phyloP scores from a whole-genome alignment of 441 rosid species.

The Populus hybrid region DNA sequence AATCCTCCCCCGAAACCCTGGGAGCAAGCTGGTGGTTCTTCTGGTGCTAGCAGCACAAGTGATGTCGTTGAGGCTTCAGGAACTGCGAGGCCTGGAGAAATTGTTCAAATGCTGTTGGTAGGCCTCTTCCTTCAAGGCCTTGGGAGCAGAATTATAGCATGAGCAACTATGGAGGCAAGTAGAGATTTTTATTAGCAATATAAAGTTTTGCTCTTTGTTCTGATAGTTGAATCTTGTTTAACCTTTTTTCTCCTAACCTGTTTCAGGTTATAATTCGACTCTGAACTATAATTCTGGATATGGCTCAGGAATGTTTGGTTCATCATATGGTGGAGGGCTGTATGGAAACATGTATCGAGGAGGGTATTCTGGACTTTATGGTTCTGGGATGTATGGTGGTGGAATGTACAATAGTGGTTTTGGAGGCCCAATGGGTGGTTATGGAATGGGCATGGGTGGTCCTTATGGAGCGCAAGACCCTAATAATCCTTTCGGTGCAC shows the following conservation, averaged over 20 bases:
- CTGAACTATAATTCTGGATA: conserved; percentile 10
- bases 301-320: conserved; percentile 51
- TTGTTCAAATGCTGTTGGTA: conserved; percentile 40
- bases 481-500: conserved; percentile 38
- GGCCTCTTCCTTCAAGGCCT: conserved; percentile 68
- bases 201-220: not conserved
- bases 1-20: conserved; percentile 58
- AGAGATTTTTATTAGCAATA: not conserved
- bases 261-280: conserved; percentile 21
- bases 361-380: conserved; percentile 49
- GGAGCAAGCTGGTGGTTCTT: conserved; percentile 52
- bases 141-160: conserved; percentile 57
- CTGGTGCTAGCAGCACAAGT: conserved; percentile 61
- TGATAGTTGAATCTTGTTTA: not conserved
- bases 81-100: conserved; percentile 65
- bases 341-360: conserved; percentile 51
- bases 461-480: conserved; percentile 74
- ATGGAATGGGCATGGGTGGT: conserved; percentile 65
- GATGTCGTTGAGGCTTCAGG: conserved; percentile 77
- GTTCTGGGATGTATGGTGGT: conserved; percentile 44
- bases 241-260: not conserved
- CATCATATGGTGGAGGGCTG: conserved; percentile 9
- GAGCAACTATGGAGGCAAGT: conserved; percentile 36
- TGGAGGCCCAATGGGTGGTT: conserved; percentile 70
- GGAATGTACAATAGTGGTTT: conserved; percentile 48